These are phyloP conservation scores for Sphaerulina musiva DNA, from an alignment of 2,329 filamentous ascomycete species.

Conservation along the genomic window DNA sequence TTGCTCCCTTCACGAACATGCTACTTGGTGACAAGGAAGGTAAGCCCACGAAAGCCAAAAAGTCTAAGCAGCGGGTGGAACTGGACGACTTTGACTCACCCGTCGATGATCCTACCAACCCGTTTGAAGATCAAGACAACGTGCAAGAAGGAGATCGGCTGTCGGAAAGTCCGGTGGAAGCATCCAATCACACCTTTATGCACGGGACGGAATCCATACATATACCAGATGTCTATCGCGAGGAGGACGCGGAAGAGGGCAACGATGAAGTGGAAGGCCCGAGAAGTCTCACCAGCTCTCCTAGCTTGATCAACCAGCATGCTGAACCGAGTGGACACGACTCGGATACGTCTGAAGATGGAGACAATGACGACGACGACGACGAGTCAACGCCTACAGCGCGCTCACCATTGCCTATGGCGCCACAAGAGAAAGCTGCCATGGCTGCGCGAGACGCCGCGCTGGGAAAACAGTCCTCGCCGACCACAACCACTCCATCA, in stretches of 20 bases:
- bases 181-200: constrained; percentile 48
- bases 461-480: neutral
- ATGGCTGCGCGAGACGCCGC: neutral
- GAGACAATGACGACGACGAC: constrained; percentile 17
- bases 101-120: constrained; percentile 35
- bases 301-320: constrained; percentile 29
- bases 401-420: constrained; percentile 23
- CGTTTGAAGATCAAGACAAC: constrained; percentile 34
- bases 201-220: constrained; percentile 35
- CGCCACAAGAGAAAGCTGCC: neutral
- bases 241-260: constrained; percentile 17
- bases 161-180: constrained; percentile 62
- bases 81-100: constrained; percentile 64
- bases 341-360: constrained; percentile 9
- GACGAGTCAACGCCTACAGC: constrained; percentile 30
- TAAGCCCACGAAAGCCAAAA: constrained; percentile 52
- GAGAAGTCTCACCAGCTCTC: constrained; percentile 27
- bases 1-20: constrained; percentile 39
- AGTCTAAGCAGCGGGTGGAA: constrained; percentile 57
- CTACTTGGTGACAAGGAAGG: constrained; percentile 37
- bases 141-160: constrained; percentile 41
- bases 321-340: constrained; percentile 20
- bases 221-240: constrained; percentile 28
- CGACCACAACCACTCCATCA: neutral
- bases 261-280: constrained; percentile 19